Conservation (phyloP, 176 grass and related monocot genomes). For the Zoysia pacifica region DNA sequence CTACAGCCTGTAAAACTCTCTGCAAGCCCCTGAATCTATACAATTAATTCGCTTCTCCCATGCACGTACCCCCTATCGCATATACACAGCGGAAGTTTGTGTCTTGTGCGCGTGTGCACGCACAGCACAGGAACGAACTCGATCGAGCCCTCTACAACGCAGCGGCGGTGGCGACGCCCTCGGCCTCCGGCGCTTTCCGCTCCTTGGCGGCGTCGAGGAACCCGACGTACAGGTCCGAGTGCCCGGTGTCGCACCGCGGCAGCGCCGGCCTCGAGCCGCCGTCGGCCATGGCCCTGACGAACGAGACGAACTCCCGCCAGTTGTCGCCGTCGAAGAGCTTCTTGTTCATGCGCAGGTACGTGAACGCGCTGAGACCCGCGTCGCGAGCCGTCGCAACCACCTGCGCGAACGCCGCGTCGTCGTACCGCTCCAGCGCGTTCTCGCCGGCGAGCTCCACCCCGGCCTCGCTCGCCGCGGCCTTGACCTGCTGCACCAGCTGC, state of each 20-base stretch:
- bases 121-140: too few relatives aligned
- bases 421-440: constrained; percentile 93
- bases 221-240: constrained; percentile 91
- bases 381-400: constrained; percentile 51
- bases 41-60: neutral
- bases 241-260: constrained; percentile 62
- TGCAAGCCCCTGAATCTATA: constrained; percentile 33
- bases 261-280: constrained; percentile 47
- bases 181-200: constrained; percentile 48
- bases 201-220: constrained; percentile 47
- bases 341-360: constrained; percentile 87
- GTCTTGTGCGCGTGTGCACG: neutral
- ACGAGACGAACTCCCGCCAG: constrained; percentile 84
- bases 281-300: constrained; percentile 74
- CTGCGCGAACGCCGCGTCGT: constrained; percentile 73
- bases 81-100: neutral
- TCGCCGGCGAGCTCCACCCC: constrained; percentile 78
- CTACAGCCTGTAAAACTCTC: constrained; percentile 47
- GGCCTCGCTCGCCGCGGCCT: constrained; percentile 33
- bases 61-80: constrained; percentile 1
- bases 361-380: constrained; percentile 71
- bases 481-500: constrained; percentile 74
- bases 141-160: constrained; percentile 19
- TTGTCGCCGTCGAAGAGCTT: constrained; percentile 82
- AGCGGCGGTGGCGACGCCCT: constrained; percentile 36